A percentile compares a stretch with the other conserved stretches of the same genome.
These are phyloP conservation scores for Gossypium laxum DNA, from an alignment of 441 rosid species.

Conservation along the genomic window DNA sequence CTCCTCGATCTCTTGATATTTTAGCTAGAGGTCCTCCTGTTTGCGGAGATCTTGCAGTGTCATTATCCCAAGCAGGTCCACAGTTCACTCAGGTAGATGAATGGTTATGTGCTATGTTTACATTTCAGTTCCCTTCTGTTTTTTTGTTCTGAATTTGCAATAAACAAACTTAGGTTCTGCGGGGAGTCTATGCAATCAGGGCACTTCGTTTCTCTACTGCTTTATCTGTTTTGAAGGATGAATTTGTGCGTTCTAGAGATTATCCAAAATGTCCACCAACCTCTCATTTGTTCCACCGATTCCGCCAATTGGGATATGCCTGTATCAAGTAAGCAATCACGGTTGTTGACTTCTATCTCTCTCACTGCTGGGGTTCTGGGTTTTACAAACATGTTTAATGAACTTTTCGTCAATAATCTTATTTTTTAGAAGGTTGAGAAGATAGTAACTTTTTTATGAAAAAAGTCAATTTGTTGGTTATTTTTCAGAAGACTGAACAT, in stretches of 20 bases:
- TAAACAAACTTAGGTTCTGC: slow-evolving; percentile 50
- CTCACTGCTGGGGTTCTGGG: not conserved
- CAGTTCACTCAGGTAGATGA: slow-evolving; percentile 85
- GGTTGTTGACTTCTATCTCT: not conserved
- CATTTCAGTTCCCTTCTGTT: slow-evolving; percentile 9
- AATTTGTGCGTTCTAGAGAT: slow-evolving; percentile 91
- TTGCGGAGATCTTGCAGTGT: slow-evolving; percentile 95
- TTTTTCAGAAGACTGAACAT: slow-evolving; percentile 1
- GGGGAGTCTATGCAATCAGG: slow-evolving; percentile 74
- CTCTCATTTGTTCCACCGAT: slow-evolving; percentile 82
- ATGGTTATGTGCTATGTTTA: slow-evolving; percentile 12
- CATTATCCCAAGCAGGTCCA: slow-evolving; percentile 92
- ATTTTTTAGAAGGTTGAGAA: not conserved
- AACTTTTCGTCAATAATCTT: not conserved
- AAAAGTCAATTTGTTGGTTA: not conserved
- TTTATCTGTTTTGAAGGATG: slow-evolving; percentile 83
- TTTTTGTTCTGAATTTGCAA: slow-evolving; percentile 24
- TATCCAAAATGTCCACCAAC: slow-evolving; percentile 95
- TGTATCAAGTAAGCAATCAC: slow-evolving; percentile 62
- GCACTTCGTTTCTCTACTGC: slow-evolving; percentile 94
- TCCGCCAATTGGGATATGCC: slow-evolving; percentile 92
- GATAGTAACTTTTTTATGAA: not conserved
- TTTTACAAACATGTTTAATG: not conserved
- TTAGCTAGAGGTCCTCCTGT: slow-evolving; percentile 84
- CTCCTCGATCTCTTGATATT: slow-evolving; percentile 90